phyloP scores from a whole-genome alignment of 2,329 filamentous ascomycete genomes.

The Exserohilum turcica region DNA sequence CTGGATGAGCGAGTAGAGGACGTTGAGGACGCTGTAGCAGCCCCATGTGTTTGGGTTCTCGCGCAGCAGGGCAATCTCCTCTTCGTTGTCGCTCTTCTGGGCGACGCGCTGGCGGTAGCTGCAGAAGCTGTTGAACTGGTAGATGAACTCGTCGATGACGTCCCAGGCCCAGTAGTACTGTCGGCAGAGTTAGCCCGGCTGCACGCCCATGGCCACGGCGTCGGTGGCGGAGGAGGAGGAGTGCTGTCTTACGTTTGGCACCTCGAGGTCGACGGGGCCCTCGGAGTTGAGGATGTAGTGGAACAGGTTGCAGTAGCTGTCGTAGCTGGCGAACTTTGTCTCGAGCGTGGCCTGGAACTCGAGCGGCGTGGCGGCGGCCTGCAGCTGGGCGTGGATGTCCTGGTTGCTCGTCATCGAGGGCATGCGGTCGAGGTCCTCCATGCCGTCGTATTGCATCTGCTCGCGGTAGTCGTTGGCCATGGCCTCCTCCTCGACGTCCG shows the following conservation, averaged over 20 bases:
- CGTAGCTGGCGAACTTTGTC: slow-evolving; percentile 98
- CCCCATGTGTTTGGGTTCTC: slow-evolving; percentile 99
- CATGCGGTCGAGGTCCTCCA: slow-evolving; percentile 79
- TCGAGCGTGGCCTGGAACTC: slow-evolving; percentile 96
- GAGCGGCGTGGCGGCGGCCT: slow-evolving; percentile 88
- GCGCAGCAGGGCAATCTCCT: slow-evolving; percentile 87
- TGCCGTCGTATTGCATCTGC: slow-evolving; percentile 91
- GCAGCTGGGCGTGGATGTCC: slow-evolving; percentile 90
- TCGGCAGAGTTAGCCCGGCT: slow-evolving; percentile 22
- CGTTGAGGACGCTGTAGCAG: slow-evolving; percentile 98
- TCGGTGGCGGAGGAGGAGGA: too few species aligned
- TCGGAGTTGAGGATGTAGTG: slow-evolving; percentile 99
- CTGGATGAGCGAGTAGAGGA: slow-evolving; percentile 98
- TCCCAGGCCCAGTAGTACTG: slow-evolving; percentile 99
- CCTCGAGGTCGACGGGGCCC: slow-evolving; percentile 95
- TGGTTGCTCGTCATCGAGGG: slow-evolving; percentile 69
- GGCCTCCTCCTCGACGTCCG: slow-evolving; percentile 94
- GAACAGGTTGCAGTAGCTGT: slow-evolving; percentile 98
- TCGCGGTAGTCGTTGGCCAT: slow-evolving; percentile 93
- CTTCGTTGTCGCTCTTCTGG: slow-evolving; percentile 79
- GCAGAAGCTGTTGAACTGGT: slow-evolving; percentile 99
- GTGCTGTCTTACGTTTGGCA: too few species aligned
- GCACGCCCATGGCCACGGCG: too few species aligned
- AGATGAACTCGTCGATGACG: slow-evolving; percentile 99
- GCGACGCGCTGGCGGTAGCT: slow-evolving; percentile 93